Percentiles rank a stretch among this genome's conserved stretches.
phyloP scores from a whole-genome alignment of 1,284 basidiomycete genomes.

The Naganishia liquefaciens region DNA sequence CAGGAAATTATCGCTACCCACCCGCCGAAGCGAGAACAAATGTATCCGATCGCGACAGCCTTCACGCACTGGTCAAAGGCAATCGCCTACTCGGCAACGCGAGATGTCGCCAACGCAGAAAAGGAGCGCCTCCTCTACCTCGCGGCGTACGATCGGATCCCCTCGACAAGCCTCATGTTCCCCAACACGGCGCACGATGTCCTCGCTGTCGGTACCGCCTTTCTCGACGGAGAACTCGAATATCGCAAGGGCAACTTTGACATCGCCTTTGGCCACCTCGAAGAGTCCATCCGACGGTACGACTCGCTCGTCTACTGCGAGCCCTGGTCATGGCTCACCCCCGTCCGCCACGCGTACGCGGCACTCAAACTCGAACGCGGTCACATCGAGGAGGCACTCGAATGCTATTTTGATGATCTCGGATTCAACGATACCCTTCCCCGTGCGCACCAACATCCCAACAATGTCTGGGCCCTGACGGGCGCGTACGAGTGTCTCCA shows the following conservation, averaged over 20 bases:
- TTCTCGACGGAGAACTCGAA: slow-evolving; percentile 47
- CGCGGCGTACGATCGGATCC: slow-evolving; percentile 34
- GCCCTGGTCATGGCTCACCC: slow-evolving; percentile 51
- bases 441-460: slow-evolving; percentile 46
- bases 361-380: slow-evolving; percentile 47
- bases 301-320: slow-evolving; percentile 47
- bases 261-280: slow-evolving; percentile 41
- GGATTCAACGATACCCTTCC: slow-evolving; percentile 42
- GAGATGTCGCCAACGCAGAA: slow-evolving; percentile 35
- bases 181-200: slow-evolving; percentile 44
- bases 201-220: slow-evolving; percentile 42
- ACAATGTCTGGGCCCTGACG: slow-evolving; percentile 50
- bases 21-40: slow-evolving; percentile 37
- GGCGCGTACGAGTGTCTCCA: slow-evolving; percentile 49
- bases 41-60: slow-evolving; percentile 43
- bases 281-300: slow-evolving; percentile 39
- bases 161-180: slow-evolving; percentile 38
- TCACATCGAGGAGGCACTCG: slow-evolving; percentile 41
- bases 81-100: slow-evolving; percentile 41
- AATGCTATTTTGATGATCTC: slow-evolving; percentile 45
- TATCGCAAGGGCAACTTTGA: slow-evolving; percentile 44
- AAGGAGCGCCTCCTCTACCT: slow-evolving; percentile 37
- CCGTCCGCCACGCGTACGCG: slow-evolving; percentile 48
- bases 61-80: slow-evolving; percentile 44
- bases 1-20: slow-evolving; percentile 41